These are phyloP conservation scores for Leptomonas seymouri DNA, from an alignment of 208 protist species.

Conservation along the genomic window DNA sequence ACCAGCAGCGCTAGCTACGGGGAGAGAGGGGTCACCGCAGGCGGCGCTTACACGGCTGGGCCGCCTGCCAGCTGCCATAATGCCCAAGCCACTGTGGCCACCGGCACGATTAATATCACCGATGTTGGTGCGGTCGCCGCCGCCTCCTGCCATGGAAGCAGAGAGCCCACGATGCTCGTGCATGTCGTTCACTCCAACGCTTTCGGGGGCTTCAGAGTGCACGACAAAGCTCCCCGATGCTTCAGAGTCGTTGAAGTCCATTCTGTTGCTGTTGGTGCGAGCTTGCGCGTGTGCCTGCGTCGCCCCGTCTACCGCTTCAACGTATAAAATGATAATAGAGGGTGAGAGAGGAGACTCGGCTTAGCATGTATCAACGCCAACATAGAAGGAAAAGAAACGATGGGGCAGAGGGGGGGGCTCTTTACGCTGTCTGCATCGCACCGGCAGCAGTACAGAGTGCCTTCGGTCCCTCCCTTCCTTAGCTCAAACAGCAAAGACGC, in stretches of 20 bases:
- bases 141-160: background rate
- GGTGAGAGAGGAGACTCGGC: too few species aligned
- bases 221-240: constrained; percentile 13
- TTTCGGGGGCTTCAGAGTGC: constrained; percentile 22
- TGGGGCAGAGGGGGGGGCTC: too few species aligned
- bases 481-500: too few species aligned
- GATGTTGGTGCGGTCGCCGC: background rate
- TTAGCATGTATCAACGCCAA: too few species aligned
- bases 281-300: background rate
- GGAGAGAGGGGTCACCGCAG: too few species aligned
- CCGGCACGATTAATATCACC: background rate
- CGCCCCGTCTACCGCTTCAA: background rate
- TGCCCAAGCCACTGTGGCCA: background rate
- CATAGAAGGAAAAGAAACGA: too few species aligned
- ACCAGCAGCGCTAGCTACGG: background rate
- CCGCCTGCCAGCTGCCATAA: background rate
- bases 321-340: background rate
- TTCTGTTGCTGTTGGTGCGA: background rate
- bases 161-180: background rate
- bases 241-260: constrained; percentile 8
- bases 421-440: too few species aligned
- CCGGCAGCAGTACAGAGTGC: too few species aligned
- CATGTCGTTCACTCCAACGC: constrained; percentile 18
- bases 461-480: too few species aligned
- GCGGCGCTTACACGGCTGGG: background rate